Percentiles rank a stretch among this genome's conserved stretches.
Conservation (phyloP, 352 stramenopile species). For the Phytophthora chlamydospora region DNA sequence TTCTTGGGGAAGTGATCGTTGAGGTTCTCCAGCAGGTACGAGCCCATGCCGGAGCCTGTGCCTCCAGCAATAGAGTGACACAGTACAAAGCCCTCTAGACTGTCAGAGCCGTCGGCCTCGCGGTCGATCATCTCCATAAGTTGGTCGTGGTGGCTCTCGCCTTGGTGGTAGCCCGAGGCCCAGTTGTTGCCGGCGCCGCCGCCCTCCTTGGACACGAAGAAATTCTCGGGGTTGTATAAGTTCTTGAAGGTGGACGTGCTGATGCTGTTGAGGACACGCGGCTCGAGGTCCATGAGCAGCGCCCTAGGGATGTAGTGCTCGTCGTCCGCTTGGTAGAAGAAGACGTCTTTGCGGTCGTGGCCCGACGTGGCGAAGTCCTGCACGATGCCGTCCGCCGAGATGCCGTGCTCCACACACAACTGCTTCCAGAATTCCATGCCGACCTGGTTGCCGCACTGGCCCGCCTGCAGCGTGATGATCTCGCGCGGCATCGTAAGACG, state of each 20-base stretch:
- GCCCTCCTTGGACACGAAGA: conserved; percentile 94
- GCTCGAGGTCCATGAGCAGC: conserved; percentile 98
- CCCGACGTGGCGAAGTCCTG: conserved; percentile 92
- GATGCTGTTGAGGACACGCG: conserved; percentile 93
- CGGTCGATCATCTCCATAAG: conserved; percentile 99
- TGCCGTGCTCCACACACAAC: conserved; percentile 98
- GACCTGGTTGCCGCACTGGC: conserved; percentile 99
- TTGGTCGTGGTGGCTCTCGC: conserved; percentile 95
- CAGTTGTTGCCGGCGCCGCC: conserved; percentile 94
- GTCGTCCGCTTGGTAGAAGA: conserved; percentile 99
- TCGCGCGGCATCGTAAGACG: conserved; percentile 91
- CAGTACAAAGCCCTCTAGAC: conserved; percentile 97
- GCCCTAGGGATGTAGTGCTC: conserved; percentile 98
- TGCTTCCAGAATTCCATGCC: conserved; percentile 99
- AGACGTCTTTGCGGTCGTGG: conserved; percentile 99
- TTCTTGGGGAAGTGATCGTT: conserved; percentile 99
- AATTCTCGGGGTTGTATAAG: conserved; percentile 99
- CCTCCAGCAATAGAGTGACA: conserved; percentile 99
- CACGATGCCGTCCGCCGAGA: conserved; percentile 96
- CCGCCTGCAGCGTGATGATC: conserved; percentile 99
- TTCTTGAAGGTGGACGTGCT: conserved; percentile 92
- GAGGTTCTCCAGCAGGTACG: conserved; percentile 98
- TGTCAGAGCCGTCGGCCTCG: conserved; percentile 95
- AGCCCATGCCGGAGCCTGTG: conserved; percentile 99
- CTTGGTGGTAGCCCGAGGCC: conserved; percentile 92